phyloP scores from a whole-genome alignment of 176 grass and related monocot genomes.

The Dactylis glomerata region DNA sequence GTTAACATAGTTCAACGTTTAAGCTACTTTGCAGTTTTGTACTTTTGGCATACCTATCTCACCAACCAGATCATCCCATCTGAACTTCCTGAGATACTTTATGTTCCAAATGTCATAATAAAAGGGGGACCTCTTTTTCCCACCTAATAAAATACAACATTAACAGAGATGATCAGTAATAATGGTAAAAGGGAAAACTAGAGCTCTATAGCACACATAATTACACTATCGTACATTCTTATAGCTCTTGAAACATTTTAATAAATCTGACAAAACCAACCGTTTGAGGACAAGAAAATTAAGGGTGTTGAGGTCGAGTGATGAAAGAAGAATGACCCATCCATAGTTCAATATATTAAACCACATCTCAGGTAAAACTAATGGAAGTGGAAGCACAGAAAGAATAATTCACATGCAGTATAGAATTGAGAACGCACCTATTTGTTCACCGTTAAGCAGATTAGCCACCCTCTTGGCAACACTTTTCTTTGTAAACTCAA shows the following conservation, averaged over 20 bases:
- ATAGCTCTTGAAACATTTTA: constrained; percentile 1
- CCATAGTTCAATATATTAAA: neutral
- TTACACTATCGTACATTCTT: neutral
- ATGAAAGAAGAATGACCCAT: neutral
- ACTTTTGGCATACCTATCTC: constrained; percentile 63
- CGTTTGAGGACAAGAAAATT: neutral
- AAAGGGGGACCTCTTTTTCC: constrained; percentile 81
- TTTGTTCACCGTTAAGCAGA: constrained; percentile 94
- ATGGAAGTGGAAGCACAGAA: neutral
- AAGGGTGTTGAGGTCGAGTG: neutral
- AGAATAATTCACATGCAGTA: neutral
- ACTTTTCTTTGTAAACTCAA: constrained; percentile 88
- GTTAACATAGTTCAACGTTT: neutral
- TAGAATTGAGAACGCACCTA: constrained; percentile 46
- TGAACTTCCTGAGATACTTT: constrained; percentile 93
- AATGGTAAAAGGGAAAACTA: neutral
- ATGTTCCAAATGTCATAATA: constrained; percentile 99
- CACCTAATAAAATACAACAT: constrained; percentile 51
- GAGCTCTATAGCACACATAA: neutral
- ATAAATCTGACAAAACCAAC: neutral
- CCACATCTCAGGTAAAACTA: neutral
- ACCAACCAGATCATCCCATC: constrained; percentile 94
- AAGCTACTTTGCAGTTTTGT: neutral
- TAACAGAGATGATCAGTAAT: neutral
- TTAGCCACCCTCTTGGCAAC: constrained; percentile 84